Evolutionary conservation across 768 basidiomycete genomes (phyloP), one percentile per base, ranked within the genome.

Genomic region (Galerina marginata): DNA sequence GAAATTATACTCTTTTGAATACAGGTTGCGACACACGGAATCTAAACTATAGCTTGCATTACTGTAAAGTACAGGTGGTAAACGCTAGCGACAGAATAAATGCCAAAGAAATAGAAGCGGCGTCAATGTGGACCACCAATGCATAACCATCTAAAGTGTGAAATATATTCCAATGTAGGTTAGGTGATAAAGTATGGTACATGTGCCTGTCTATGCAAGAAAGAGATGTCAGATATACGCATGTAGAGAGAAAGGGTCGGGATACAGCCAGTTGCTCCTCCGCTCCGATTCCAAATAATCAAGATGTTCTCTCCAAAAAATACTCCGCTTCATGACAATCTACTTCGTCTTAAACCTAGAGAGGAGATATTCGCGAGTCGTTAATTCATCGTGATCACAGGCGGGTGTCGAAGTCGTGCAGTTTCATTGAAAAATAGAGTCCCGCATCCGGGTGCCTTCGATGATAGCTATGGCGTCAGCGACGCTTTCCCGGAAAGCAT

Each of bases 381-480:
- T 53, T 20, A 23, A 38, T 39, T 38, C 6, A 40, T 53, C 9
- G 29, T 33, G 29, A 33, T 33, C 29, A 33, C 7, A 33, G 1
- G 29, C 29, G 39, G 20, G 0, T 23, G 9, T 42, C 23, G 12
- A 26, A 25, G 37, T 42, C 38, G 12, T 40, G 51, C 9, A 26
- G 14, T 14, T 14, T 40, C 38, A 53, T 26, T 54, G 40, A 46
- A 65, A 58, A 29, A 56, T 50, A 25, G 65, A 55, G 29, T 69
- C 68, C 33, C 62, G 56, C 7, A 52, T 53, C 26, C 67, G 63
- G 9, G 60, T 45, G 9, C 66, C 66, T 56, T 80, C 79, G 10
- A 82, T 68, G 29, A 77, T 73, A n/a, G 72, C 68, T 65, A 85
- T 83, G 2, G 83, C 83, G 66, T 82, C 82, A 2, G 81, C 83